phyloP scores from a whole-genome alignment of 2,329 filamentous ascomycete species.

The Ascochyta lentis region DNA sequence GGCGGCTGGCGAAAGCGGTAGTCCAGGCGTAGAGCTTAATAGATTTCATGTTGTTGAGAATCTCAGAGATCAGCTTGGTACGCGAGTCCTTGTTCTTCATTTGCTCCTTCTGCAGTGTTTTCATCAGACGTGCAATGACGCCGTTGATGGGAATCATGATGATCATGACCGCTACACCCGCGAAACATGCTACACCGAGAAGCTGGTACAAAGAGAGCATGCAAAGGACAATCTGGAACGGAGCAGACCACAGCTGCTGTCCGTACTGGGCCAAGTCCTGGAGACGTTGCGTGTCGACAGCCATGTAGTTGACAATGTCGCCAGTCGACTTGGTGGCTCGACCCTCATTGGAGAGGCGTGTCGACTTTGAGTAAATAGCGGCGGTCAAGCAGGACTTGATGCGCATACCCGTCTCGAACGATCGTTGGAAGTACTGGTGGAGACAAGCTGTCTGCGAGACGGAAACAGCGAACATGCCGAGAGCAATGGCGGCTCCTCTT shows the following conservation, averaged over 20 bases:
- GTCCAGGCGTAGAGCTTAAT: constrained; percentile 99
- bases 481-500: constrained; percentile 83
- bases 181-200: constrained; percentile 94
- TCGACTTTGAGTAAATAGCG: constrained; percentile 89
- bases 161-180: constrained; percentile 93
- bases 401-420: constrained; percentile 95
- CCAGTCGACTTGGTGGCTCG: constrained; percentile 88
- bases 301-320: constrained; percentile 99
- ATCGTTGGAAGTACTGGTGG: constrained; percentile 96
- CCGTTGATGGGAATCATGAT: constrained; percentile 97
- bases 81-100: constrained; percentile 99
- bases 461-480: constrained; percentile 91
- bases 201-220: constrained; percentile 95
- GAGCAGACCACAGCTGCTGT: constrained; percentile 94
- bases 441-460: constrained; percentile 86
- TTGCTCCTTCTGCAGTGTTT: constrained; percentile 90
- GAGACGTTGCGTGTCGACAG: constrained; percentile 93
- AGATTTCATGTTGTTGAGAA: constrained; percentile 99
- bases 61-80: constrained; percentile 93
- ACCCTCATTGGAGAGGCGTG: constrained; percentile 91
- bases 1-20: constrained; percentile 94
- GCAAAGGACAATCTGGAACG: constrained; percentile 94
- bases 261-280: constrained; percentile 95
- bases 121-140: constrained; percentile 90
- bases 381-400: constrained; percentile 91